These are phyloP conservation scores for Protea cynaroides DNA, from an alignment of 164 flowering plant genomes.

Conservation along the genomic window DNA sequence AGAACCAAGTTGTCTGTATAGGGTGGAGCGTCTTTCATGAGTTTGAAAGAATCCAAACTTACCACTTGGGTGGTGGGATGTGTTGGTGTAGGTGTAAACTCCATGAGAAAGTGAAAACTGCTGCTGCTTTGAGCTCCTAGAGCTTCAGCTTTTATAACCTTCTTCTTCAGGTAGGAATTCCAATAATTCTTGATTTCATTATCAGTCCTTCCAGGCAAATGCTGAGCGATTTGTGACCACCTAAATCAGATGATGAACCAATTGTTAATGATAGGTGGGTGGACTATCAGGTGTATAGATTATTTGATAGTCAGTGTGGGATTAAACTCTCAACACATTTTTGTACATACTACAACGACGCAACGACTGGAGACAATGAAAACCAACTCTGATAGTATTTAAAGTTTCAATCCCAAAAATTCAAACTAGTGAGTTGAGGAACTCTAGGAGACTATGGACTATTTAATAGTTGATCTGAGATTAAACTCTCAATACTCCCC, in stretches of 20 bases:
- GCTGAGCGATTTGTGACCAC: slow-evolving; percentile 87
- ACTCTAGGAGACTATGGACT: too few species aligned
- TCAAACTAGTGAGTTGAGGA: too few species aligned
- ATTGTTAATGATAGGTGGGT: background rate
- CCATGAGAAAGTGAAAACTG: background rate
- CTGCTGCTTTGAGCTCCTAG: slow-evolving; percentile 3
- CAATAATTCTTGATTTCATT: slow-evolving; percentile 90
- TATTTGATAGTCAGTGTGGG: too few species aligned
- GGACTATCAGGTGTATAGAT: too few species aligned
- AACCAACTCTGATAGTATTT: too few species aligned
- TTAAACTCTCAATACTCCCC: too few species aligned
- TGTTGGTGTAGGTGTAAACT: slow-evolving; percentile 8
- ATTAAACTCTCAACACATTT: too few species aligned
- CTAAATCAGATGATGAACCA: slow-evolving; percentile 22
- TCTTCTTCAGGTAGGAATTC: slow-evolving; percentile 84
- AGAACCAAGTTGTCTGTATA: slow-evolving; percentile 16
- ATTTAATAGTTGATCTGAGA: too few species aligned
- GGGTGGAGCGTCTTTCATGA: slow-evolving; percentile 10
- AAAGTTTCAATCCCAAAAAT: too few species aligned
- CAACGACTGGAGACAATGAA: too few species aligned
- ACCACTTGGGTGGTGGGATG: slow-evolving; percentile 10
- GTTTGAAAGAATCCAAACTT: slow-evolving; percentile 9
- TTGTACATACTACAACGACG: too few species aligned
- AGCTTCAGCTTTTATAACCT: slow-evolving; percentile 25
- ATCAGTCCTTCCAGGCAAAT: slow-evolving; percentile 89